Evolutionary conservation across 2,329 filamentous ascomycete genomes (phyloP), one percentile per base, ranked within the genome.

Genomic region (Penicillium glabrum): DNA sequence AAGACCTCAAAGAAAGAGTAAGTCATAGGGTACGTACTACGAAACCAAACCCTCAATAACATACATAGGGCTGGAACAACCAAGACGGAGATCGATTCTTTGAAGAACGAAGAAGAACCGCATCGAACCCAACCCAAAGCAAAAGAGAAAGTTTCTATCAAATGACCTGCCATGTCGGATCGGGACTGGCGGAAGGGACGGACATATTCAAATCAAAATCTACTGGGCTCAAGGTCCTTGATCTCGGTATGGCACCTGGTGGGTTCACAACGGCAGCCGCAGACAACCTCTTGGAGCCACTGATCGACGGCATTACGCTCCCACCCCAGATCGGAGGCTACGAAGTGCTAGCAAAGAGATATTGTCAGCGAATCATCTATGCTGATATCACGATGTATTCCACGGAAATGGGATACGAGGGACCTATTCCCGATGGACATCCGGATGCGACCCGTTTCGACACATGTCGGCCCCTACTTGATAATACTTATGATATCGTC

Each of bases 11-110:
- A 9, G n/a, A 41, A 19, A 41, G n/a, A 5, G 37, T 11, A 13
- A 21, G 37, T 41, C n/a, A 21, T 7, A 10, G 1, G 2, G 0
- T 13, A 5, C 13, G 3, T 0, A 0, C 5, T 5, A 41, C 19
- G 37, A 41, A 23, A 5, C 6, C 3, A 21, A 21, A 21, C 37
- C 21, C 9, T 8, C 10, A 21, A 41, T 41, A 41, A 41, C 19
- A 21, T n/a, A 6, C 8, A 6, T 21, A 41, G 37, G 37, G 37
- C 9, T 41, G 37, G 37, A 41, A 23, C 5, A 41, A 21, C 19
- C 8, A 41, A 41, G 37, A 19, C n/a, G 37, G 37, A 19, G 37
- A 41, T 41, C 37, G 19, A 13, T 41, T 41, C n/a, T 41, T 41
- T 13, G 8, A 41, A 9, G 19, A 41, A 41, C n/a, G 37, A 41